Evolutionary conservation across 2,329 filamentous ascomycete genomes (phyloP), one percentile per base, ranked within the genome.

Genomic region (Didymella pomorum): DNA sequence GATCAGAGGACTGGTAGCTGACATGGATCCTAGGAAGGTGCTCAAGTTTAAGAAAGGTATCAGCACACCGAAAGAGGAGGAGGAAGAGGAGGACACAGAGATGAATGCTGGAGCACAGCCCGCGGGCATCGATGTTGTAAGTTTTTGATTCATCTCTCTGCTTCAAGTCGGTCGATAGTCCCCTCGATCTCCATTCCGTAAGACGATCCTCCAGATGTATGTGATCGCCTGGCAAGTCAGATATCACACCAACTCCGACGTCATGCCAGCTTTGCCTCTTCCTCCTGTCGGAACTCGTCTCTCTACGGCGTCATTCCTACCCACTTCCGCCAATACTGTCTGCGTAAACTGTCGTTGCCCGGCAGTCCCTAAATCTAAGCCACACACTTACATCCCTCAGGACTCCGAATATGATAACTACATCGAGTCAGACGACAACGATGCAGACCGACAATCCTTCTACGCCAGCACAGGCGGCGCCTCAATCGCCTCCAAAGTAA

Each of bases 401-500:
- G 71, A 73, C 52, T 59, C 60, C 49, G 46, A 65, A 21, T 74
- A 73, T 52, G 62, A 61, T 44, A 53, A 61, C 33, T 71, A 71
- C 56, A 28, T 59, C 33, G 65, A 68, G 60, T 58, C 62, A 14
- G 66, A 71, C 25, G 62, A 66, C 31, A 60, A 69, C 28, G 66
- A 72, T 31, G 63, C 66, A 49, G 70, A 73, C 53, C 64, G 66
- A 12, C 50, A 56, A 25, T 71, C 71, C 45, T 55, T 59, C 31
- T 73, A 70, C 51, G 65, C 67, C 41, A 72, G 69, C 61, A 52
- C 64, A 16, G 77, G 74, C 48, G 74, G 69, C 14, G 69, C 69
- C 52, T 78, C 76, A 14, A 63, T 80, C 52, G 78, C 76, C 10
- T 76, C 76, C 18, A 75, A 69, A 21, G 71, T 77, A 14, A 79